Evolutionary conservation across 805 yeast species (phyloP).

Genomic region (Danielia oregonensis): DNA sequence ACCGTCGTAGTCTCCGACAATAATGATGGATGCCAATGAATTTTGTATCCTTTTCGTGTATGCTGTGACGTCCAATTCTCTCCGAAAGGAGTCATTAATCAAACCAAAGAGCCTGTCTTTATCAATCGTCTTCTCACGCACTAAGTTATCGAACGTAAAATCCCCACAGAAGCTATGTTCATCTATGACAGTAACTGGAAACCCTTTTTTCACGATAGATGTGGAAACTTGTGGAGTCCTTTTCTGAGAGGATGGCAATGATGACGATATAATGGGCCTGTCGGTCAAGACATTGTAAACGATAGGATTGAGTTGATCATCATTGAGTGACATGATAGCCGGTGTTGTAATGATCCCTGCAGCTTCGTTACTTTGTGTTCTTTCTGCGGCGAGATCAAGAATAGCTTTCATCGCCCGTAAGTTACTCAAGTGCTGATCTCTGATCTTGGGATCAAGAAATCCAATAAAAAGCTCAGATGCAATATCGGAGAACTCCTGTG

Average conservation of each 20-base stretch:
- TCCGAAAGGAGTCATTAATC: slow-evolving; percentile 77
- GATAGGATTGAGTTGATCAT: slow-evolving; percentile 70
- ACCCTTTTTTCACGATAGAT: slow-evolving; percentile 76
- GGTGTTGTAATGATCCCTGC: slow-evolving; percentile 91
- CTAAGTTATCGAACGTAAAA: slow-evolving; percentile 39
- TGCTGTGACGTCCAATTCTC: slow-evolving; percentile 57
- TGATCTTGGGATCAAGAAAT: slow-evolving; percentile 39
- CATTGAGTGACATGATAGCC: slow-evolving; percentile 55
- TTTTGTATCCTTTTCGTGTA: slow-evolving; percentile 66
- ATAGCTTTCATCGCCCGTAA: slow-evolving; percentile 60
- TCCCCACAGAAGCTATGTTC: slow-evolving; percentile 23
- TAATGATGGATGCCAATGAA: slow-evolving; percentile 68
- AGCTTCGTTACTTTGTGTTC: slow-evolving; percentile 37
- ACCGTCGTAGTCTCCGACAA: slow-evolving; percentile 94
- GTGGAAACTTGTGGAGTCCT: slow-evolving; percentile 65
- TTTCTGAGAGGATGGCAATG: slow-evolving; percentile 64
- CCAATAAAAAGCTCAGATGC: slow-evolving; percentile 61
- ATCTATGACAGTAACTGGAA: slow-evolving; percentile 47
- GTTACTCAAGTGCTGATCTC: slow-evolving; percentile 62
- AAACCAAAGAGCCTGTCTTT: slow-evolving; percentile 53
- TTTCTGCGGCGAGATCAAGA: slow-evolving; percentile 46
- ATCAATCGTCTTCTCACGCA: slow-evolving; percentile 44
- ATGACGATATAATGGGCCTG: slow-evolving; percentile 84
- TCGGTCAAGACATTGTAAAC: slow-evolving; percentile 89
- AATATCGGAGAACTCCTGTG: slow-evolving; percentile 74